phyloP scores from a whole-genome alignment of 495 filamentous ascomycete genomes.

The Hypoxylon fuscum region DNA sequence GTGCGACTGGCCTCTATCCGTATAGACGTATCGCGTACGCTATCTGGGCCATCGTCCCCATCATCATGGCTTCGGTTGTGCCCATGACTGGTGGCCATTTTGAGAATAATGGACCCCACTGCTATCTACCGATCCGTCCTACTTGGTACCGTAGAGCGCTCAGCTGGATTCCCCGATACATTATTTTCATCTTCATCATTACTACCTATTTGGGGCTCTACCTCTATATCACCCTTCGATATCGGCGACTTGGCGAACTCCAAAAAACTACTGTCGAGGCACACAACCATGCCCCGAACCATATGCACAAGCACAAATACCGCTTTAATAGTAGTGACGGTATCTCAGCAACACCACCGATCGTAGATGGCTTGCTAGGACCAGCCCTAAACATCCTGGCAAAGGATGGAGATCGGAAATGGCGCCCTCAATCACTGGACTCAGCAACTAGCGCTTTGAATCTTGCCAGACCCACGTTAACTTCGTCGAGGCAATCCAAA shows the following conservation, averaged over 20 bases:
- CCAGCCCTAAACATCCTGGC: constrained; percentile 40
- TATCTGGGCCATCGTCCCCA: constrained; percentile 64
- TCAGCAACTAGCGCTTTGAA: constrained; percentile 45
- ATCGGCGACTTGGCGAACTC: constrained; percentile 36
- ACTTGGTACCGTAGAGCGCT: constrained; percentile 72
- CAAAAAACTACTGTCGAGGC: constrained; percentile 42
- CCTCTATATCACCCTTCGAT: constrained; percentile 62
- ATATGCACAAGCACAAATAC: constrained; percentile 15
- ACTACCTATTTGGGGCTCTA: constrained; percentile 73
- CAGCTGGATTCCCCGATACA: constrained; percentile 76
- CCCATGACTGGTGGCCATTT: constrained; percentile 64
- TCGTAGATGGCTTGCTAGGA: constrained; percentile 52
- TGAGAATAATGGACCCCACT: constrained; percentile 70
- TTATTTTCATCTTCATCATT: constrained; percentile 69
- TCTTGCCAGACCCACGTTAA: constrained; percentile 13
- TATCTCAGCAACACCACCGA: constrained; percentile 50
- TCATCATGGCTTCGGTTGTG: constrained; percentile 66
- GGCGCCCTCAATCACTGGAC: constrained; percentile 38
- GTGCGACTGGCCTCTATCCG: constrained; percentile 66
- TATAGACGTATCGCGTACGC: constrained; percentile 66
- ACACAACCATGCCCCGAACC: constrained; percentile 10
- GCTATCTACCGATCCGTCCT: constrained; percentile 70
- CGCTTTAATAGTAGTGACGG: constrained; percentile 24
- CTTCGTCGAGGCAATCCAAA: constrained; percentile 3
- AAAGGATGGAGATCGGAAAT: constrained; percentile 29